Evolutionary conservation across 345 rosid species (phyloP).

Genomic region (Firmiana major): DNA sequence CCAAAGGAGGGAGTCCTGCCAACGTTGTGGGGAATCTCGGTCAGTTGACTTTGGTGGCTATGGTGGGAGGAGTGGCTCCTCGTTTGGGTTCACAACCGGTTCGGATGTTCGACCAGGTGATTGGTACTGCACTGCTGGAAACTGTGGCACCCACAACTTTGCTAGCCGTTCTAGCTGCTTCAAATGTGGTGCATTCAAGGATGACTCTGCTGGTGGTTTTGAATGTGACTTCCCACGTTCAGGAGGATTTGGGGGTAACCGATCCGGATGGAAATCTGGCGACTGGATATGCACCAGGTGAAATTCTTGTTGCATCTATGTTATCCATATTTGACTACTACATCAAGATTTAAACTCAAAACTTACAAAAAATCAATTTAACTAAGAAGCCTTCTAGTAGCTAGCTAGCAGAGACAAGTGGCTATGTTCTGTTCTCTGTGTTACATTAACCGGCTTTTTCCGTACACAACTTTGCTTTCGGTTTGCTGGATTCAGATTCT

Average conservation of each 20-base stretch:
- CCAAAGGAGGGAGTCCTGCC: constrained; percentile 77
- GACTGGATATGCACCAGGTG: constrained; percentile 84
- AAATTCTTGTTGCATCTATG: neutral
- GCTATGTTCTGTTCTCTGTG: neutral
- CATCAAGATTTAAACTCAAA: neutral
- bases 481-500: neutral
- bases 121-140: constrained; percentile 84
- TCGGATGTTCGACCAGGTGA: constrained; percentile 94
- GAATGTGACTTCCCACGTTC: constrained; percentile 37
- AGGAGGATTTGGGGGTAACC: constrained; percentile 35
- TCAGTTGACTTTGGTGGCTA: constrained; percentile 38
- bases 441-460: neutral
- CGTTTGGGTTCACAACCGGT: constrained; percentile 67
- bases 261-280: constrained; percentile 82
- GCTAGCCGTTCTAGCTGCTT: constrained; percentile 92
- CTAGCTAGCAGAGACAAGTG: neutral
- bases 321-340: neutral
- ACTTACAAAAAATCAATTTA: too few species aligned
- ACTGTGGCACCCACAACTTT: constrained; percentile 90
- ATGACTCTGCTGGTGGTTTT: constrained; percentile 37
- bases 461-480: neutral
- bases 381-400: neutral
- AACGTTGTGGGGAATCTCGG: constrained; percentile 53
- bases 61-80: constrained; percentile 50
- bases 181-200: constrained; percentile 82